Conservation (phyloP, 495 filamentous ascomycete genomes). For the Lasiosphaeria miniovina region DNA sequence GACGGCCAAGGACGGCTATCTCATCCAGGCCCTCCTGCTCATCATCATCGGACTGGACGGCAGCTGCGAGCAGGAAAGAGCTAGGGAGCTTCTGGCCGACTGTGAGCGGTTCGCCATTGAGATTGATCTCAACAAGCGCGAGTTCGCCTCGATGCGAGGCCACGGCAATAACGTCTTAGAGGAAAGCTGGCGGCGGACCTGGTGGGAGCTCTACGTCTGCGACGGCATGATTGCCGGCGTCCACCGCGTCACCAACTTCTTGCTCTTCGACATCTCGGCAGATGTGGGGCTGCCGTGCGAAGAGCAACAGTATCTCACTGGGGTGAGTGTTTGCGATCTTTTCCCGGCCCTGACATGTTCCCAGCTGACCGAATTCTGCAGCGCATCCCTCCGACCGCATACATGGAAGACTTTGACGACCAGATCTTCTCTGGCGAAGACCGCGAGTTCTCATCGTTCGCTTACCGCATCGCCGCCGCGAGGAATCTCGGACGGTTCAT, state of each 20-base stretch:
- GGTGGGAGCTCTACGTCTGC: constrained; percentile 87
- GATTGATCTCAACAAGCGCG: constrained; percentile 66
- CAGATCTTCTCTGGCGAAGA: constrained; percentile 60
- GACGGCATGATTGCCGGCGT: constrained; percentile 65
- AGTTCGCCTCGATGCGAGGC: constrained; percentile 47
- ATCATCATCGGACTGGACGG: constrained; percentile 76
- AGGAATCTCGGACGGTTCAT: constrained; percentile 76
- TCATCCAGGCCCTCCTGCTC: constrained; percentile 74
- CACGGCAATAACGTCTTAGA: constrained; percentile 47
- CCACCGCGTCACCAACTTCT: constrained; percentile 55
- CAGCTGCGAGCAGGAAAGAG: constrained; percentile 62
- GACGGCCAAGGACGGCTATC: constrained; percentile 58
- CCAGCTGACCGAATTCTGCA: constrained; percentile 26
- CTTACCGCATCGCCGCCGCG: constrained; percentile 72
- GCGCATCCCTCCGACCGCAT: constrained; percentile 60
- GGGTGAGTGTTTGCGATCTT: constrained; percentile 45
- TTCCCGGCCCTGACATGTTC: neutral
- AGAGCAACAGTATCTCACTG: constrained; percentile 63
- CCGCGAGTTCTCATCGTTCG: constrained; percentile 70
- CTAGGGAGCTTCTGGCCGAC: constrained; percentile 60
- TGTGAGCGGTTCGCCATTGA: constrained; percentile 71
- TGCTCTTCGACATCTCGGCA: constrained; percentile 51
- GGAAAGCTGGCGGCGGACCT: constrained; percentile 80
- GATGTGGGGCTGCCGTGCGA: constrained; percentile 74
- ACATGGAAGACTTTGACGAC: constrained; percentile 69